A percentile compares a stretch with the other conserved stretches of the same genome.
These are phyloP conservation scores for Talaromyces ruber DNA, from an alignment of 495 filamentous ascomycete genomes.

Conservation along the genomic window DNA sequence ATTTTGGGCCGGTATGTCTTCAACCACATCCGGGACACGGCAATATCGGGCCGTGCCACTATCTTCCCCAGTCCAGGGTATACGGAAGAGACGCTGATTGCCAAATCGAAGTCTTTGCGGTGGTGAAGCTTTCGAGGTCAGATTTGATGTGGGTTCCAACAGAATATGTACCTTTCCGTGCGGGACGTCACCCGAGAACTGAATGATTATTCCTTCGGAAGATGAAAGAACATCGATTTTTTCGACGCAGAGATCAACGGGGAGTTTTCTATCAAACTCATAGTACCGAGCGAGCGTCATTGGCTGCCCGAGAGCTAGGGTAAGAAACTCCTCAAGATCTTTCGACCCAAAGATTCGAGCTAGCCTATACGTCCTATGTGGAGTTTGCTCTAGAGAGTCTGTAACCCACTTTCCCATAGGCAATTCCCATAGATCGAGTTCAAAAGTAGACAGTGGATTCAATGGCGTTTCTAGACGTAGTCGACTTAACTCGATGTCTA, in stretches of 20 bases:
- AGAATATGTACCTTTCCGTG: not conserved
- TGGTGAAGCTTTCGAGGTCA: too few species aligned
- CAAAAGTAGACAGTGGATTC: not conserved
- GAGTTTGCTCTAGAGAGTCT: slow-evolving; percentile 1
- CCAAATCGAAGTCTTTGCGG: not conserved
- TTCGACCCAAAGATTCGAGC: not conserved
- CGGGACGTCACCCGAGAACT: not conserved
- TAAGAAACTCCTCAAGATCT: not conserved
- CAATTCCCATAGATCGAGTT: not conserved
- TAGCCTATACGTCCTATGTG: not conserved
- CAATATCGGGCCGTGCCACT: not conserved
- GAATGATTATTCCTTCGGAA: not conserved
- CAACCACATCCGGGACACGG: not conserved
- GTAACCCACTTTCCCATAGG: not conserved
- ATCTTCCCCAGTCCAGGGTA: not conserved
- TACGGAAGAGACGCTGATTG: not conserved
- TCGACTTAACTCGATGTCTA: not conserved
- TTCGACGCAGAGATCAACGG: not conserved
- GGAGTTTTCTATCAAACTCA: not conserved
- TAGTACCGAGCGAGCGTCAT: slow-evolving; percentile 2
- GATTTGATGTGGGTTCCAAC: not conserved
- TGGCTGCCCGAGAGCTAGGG: not conserved
- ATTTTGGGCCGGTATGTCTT: not conserved
- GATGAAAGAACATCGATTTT: not conserved
- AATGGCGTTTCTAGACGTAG: not conserved